Evolutionary conservation across 208 protist genomes (phyloP).

Genomic region (Acanthamoeba healyi): DNA sequence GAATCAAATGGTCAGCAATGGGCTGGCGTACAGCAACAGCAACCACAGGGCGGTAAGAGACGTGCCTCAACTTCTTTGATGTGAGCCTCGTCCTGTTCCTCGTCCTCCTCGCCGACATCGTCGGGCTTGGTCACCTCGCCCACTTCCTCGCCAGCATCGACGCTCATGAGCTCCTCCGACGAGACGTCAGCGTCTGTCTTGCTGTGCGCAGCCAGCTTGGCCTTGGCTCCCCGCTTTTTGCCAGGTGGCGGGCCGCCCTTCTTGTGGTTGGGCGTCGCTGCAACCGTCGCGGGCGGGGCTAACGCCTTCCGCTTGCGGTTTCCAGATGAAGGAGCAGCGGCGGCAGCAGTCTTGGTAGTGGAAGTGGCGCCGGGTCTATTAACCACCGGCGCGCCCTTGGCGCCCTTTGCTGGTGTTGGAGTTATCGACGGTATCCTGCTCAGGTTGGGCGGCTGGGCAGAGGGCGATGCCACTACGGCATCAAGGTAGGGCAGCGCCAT

Average conservation of each 20-base stretch:
- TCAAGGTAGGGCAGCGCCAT: slow-evolving; percentile 41
- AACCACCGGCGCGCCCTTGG: background rate
- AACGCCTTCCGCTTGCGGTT: slow-evolving; percentile 52
- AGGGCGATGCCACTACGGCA: background rate
- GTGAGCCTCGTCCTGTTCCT: background rate
- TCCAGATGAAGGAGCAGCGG: background rate
- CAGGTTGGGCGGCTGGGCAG: slow-evolving; percentile 44
- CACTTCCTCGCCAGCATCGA: background rate
- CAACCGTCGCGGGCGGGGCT: background rate
- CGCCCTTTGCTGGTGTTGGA: background rate
- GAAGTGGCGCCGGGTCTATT: background rate
- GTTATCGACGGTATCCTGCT: slow-evolving; percentile 12
- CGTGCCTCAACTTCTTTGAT: slow-evolving; percentile 45
- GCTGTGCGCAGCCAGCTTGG: background rate
- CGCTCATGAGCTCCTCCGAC: background rate
- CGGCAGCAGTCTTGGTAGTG: background rate
- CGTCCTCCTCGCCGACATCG: background rate
- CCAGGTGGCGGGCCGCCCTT: background rate
- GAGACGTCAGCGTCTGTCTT: background rate
- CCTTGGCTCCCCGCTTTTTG: background rate
- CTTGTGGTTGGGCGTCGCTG: background rate
- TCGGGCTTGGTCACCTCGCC: background rate
- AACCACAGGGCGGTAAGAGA: background rate
- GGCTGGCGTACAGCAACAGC: too few species aligned
- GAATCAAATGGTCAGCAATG: too few species aligned